Evolutionary conservation across 768 basidiomycete genomes (phyloP).

Genomic region (Lentinula lateritia): DNA sequence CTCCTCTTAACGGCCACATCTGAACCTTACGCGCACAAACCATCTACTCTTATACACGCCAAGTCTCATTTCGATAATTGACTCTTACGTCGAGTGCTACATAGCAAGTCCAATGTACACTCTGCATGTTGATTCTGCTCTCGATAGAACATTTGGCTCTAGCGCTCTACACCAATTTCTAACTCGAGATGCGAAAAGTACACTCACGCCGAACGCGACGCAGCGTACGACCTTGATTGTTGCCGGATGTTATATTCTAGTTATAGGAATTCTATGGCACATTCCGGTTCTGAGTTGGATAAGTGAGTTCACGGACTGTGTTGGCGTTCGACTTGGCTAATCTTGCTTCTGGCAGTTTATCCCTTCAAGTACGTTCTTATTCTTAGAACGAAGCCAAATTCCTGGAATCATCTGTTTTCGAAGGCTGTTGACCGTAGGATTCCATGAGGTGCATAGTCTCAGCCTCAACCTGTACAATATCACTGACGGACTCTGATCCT

Average conservation of each 20-base stretch:
- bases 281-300: slow-evolving; percentile 67
- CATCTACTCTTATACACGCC: too few species aligned
- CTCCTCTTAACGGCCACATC: slow-evolving; percentile 6
- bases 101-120: neutral
- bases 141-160: neutral
- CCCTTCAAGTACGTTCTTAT: slow-evolving; percentile 78
- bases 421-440: slow-evolving; percentile 81
- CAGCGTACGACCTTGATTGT: slow-evolving; percentile 77
- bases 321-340: neutral
- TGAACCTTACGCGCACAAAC: neutral
- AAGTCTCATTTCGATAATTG: too few species aligned
- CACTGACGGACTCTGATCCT: neutral
- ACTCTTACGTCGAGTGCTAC: too few species aligned
- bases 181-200: slow-evolving; percentile 31
- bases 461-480: neutral
- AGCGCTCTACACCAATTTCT: neutral
- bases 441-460: slow-evolving; percentile 62
- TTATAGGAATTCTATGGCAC: slow-evolving; percentile 78
- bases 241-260: slow-evolving; percentile 68
- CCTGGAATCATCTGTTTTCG: slow-evolving; percentile 3
- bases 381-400: neutral
- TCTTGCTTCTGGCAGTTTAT: slow-evolving; percentile 50
- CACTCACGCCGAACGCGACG: slow-evolving; percentile 62
- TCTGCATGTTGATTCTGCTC: neutral
- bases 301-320: slow-evolving; percentile 43